phyloP scores from a whole-genome alignment of 257 asterid genomes.

The Cynanchum wilfordii region DNA sequence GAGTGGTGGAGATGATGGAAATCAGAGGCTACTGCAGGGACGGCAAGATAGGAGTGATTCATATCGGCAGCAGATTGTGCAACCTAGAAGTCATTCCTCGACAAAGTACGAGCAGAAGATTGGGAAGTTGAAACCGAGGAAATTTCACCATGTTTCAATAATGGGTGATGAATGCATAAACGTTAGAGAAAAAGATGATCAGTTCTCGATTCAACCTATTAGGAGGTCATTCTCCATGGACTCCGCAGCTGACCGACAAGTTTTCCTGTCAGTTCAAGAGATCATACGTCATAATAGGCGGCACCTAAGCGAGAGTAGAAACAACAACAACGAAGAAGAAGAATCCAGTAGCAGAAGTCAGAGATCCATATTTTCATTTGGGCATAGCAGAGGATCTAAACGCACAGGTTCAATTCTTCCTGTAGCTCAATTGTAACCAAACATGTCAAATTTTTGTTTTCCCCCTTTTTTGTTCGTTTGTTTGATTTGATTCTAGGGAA shows the following conservation, averaged over 20 bases:
- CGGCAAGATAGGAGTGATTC: conserved; percentile 37
- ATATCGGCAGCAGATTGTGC: conserved; percentile 31
- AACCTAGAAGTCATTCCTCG: conserved; percentile 35
- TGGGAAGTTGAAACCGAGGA: conserved; percentile 29
- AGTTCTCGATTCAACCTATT: conserved; percentile 53
- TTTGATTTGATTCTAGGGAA: neutral
- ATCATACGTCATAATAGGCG: conserved; percentile 39
- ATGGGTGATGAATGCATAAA: conserved; percentile 78
- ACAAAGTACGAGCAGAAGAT: conserved; percentile 38
- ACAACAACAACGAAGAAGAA: conserved; percentile 16
- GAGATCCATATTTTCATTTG: conserved; percentile 65
- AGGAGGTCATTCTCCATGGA: conserved; percentile 92
- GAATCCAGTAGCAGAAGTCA: conserved; percentile 60
- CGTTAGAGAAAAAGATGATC: conserved; percentile 47
- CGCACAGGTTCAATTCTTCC: conserved; percentile 57
- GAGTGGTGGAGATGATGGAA: conserved; percentile 24
- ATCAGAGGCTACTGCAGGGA: neutral
- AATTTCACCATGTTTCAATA: conserved; percentile 51
- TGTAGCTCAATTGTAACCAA: conserved; percentile 20
- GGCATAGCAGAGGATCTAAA: conserved; percentile 60
- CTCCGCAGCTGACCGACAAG: conserved; percentile 54
- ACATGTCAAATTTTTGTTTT: neutral
- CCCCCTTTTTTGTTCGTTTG: neutral
- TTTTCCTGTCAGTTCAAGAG: conserved; percentile 60
- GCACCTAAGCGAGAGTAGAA: conserved; percentile 25